Base-by-base conservation (phyloP, 148 eudicot species). In the Camellia sinensis region DNA sequence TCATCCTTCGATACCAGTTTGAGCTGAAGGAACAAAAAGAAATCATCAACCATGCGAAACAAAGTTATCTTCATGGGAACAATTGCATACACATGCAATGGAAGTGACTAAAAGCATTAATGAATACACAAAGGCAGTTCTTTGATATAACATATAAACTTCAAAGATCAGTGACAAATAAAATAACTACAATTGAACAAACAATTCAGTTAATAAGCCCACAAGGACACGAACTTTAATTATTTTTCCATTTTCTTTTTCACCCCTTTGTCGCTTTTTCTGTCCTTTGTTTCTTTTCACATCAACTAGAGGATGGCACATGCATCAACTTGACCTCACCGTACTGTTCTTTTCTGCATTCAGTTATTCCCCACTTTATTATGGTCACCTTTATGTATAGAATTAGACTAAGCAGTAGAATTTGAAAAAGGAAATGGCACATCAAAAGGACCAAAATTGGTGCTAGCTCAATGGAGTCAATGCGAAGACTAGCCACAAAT, bases 1-100 rank as follows among this genome's bases (percentile, higher is more conserved):
- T 96, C 99, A 79, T 92, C 89, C 71, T 88, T 90, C 45, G 98
- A 92, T 11, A 93, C 86, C 87, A 96, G 87, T 84, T 96, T 92
- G 84, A 96, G 99, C 99, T 96, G 91, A 79, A 83, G 67, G n/a
- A 80, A 75, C 69, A 67, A 73, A 67, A 82, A 77, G 68, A 78
- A 37, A 62, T 13, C 9, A 69, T 78, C 48, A 80, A 80, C 37
- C 12, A 60, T 66, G 43, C 41, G n/a, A 65, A 44, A 73, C 43
- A 63, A 59, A 8, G 43, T 37, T 45, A 68, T 17, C 40, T 5
- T 1, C 3, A 29, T 37, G 7, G 40, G 2, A 70, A 37, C 56
- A 3, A 37, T 56, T 14, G 50, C 29, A 41, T 18, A 50, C 40
- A 56, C 9, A 43, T 78, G 75, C 73, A 78, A 66, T 1, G 37